These are phyloP conservation scores for Alternaria solani DNA, from an alignment of 2,329 filamentous ascomycete species.

Conservation along the genomic window DNA sequence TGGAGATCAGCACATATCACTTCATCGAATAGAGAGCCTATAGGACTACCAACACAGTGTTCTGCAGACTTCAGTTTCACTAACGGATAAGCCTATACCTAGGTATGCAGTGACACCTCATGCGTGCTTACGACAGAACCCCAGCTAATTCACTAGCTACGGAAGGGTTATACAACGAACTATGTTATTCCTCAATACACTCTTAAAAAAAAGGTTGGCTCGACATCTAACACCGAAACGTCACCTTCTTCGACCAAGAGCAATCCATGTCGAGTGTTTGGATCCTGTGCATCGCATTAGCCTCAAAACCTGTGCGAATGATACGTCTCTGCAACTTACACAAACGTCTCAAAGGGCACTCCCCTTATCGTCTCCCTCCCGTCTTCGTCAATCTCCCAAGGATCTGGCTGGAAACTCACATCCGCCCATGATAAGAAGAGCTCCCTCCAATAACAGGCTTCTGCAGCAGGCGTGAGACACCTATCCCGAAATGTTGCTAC, in stretches of 20 bases:
- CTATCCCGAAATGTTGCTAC: slow-evolving; percentile 24
- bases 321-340: slow-evolving; percentile 7
- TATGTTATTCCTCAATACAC: background rate
- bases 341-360: slow-evolving; percentile 12
- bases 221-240: slow-evolving; percentile 1
- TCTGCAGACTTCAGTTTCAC: no score
- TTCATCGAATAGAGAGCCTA: no score
- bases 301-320: background rate
- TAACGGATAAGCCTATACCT: background rate
- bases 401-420: slow-evolving; percentile 25
- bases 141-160: background rate
- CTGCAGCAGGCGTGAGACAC: slow-evolving; percentile 25
- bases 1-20: no score
- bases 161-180: background rate
- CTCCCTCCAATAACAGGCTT: slow-evolving; percentile 30
- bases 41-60: no score
- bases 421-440: slow-evolving; percentile 20
- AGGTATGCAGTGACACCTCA: background rate
- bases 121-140: background rate
- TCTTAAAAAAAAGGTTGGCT: background rate
- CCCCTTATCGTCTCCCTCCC: slow-evolving; percentile 1
- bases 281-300: slow-evolving; percentile 3
- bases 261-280: slow-evolving; percentile 3
- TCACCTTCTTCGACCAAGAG: slow-evolving; percentile 7
- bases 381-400: slow-evolving; percentile 1